Evolutionary conservation across 805 yeast species (phyloP), one percentile per base, ranked within the genome.

Genomic region (Suhomyces faveliae): DNA sequence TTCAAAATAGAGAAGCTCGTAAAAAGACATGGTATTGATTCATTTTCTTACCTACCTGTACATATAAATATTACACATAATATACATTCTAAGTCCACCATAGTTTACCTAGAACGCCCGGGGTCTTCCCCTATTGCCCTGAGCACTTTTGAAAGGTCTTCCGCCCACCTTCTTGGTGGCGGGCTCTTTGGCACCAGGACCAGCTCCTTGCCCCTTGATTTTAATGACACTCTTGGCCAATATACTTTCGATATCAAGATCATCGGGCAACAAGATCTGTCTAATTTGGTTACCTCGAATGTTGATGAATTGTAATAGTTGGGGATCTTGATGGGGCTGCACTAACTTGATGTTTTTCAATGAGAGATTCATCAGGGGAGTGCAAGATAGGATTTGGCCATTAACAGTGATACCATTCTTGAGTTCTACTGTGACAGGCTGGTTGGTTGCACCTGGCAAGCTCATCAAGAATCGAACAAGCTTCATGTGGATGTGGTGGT

Each of bases 331-430:
- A 61, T 83, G 78, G 47, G 78, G 80, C 39, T 87, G 77, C 2
- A 91, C 83, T 78, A 92, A 82, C 56, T 84, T 87, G 42, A 88
- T 92, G 54, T 86, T 87, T 57, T 86, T 83, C 51, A 91, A 66
- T 4, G 89, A 82, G 40, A 91, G 83, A 66, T 91, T 91, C 98
- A 91, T 91, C 52, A 87, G 79, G 22, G 97, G 96, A 2, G 96
- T 77, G 35, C 94, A 96, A 5, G 90, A 81, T 35, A 86, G 81
- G 21, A 92, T 73, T 11, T 91, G 87, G 0, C 98, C 98, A 58
- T 87, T 80, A 5, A 92, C 80, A 4, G 88, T 77, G 4, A 92
- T 87, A 35, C 97, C 97, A 66, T 92, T 89, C 65, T 91, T 92
- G 60, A 92, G 73, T 64, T 91, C 98, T 15, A 91, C 87, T 45